Percentiles rank a stretch among this genome's conserved stretches.
Evolutionary conservation across 2,329 filamentous ascomycete genomes (phyloP).

Genomic region (Cordyceps fumosorosea): DNA sequence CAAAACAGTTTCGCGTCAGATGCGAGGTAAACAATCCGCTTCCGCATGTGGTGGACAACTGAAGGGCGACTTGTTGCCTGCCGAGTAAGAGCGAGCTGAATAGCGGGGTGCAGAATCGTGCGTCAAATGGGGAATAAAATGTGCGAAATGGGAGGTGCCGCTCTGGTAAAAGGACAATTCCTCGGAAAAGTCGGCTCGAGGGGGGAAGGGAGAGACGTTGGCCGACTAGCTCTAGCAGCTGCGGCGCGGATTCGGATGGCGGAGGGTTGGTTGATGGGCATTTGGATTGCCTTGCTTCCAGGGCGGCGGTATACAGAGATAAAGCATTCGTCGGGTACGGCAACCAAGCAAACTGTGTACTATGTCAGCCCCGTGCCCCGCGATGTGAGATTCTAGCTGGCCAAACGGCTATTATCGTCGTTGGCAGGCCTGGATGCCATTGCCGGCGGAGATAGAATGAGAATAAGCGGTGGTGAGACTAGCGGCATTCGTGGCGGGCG

Average conservation of each 20-base stretch:
- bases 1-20: not conserved
- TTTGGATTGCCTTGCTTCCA: not conserved
- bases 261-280: not conserved
- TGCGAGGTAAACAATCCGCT: not conserved
- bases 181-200: constrained; percentile 8
- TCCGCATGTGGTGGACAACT: not conserved
- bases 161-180: not conserved
- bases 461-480: constrained; percentile 2
- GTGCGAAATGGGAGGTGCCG: not conserved
- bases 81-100: not conserved
- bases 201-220: not conserved
- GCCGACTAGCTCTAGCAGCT: not conserved
- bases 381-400: not conserved
- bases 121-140: not conserved
- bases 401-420: not conserved
- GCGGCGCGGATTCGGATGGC: not conserved
- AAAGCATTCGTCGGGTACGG: not conserved
- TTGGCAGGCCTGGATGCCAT: not conserved
- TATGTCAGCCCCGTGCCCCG: not conserved
- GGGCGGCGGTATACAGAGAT: not conserved
- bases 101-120: not conserved
- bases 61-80: not conserved
- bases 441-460: constrained; percentile 3
- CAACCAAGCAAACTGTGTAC: not conserved
- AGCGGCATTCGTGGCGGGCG: not conserved